A percentile compares a stretch with the other conserved stretches of the same genome.
Conservation (phyloP, 306 rosid genomes). For the Prinsepia uniflora region DNA sequence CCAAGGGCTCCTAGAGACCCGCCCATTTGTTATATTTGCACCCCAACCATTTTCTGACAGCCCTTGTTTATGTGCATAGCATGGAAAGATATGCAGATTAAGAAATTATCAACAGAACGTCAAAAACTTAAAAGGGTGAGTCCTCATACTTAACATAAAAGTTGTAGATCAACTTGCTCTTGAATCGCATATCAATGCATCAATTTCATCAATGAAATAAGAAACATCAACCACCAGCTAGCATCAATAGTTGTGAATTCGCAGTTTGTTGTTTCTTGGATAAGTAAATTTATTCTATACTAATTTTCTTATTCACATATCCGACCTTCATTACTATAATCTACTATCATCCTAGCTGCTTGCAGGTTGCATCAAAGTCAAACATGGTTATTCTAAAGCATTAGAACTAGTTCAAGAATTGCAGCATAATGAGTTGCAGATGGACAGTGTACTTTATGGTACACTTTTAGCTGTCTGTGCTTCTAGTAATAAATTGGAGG, state of each 20-base stretch:
- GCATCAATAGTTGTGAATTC: neutral
- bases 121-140: neutral
- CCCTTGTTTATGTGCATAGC: too few relatives aligned
- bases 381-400: conserved; percentile 70
- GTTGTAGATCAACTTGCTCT: too few relatives aligned
- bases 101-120: neutral
- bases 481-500: conserved; percentile 68
- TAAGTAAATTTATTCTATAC: conserved; percentile 9
- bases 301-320: conserved; percentile 1
- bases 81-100: neutral
- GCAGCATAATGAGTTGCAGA: conserved; percentile 45
- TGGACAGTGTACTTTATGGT: conserved; percentile 81
- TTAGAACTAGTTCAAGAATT: conserved; percentile 71
- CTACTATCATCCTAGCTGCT: conserved; percentile 49
- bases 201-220: neutral
- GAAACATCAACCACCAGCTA: neutral
- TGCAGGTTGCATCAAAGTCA: conserved; percentile 72
- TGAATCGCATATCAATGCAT: neutral
- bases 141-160: neutral
- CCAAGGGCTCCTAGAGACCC: too few relatives aligned
- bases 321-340: conserved; percentile 10
- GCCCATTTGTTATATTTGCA: too few relatives aligned
- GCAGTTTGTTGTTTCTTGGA: neutral
- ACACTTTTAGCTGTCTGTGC: conserved; percentile 84
- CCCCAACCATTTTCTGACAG: too few relatives aligned